Conservation (phyloP, 2,329 filamentous ascomycete genomes). For the Alternaria novae-zelandiae region DNA sequence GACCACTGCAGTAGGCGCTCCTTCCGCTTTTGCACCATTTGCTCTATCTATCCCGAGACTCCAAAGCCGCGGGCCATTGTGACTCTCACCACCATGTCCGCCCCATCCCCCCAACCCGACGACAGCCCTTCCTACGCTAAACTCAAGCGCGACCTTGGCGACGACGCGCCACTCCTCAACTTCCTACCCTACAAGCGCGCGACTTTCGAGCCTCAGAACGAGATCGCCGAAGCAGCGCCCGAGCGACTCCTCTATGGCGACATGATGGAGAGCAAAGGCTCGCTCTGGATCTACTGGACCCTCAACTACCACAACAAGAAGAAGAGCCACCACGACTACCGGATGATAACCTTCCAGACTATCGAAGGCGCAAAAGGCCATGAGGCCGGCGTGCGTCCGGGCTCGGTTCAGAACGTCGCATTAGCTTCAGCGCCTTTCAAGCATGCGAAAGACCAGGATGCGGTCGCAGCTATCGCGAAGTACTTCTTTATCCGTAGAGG, state of each 20-base stretch:
- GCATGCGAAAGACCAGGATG: neutral
- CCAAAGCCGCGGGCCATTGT: too few relatives aligned
- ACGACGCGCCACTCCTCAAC: neutral
- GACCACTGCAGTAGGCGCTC: too few relatives aligned
- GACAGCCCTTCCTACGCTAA: neutral
- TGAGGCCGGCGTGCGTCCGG: neutral
- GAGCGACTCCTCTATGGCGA: constrained; percentile 5
- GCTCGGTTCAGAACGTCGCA: neutral
- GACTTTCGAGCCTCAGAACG: neutral
- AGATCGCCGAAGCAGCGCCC: neutral
- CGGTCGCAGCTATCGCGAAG: constrained; percentile 1
- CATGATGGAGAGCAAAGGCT: constrained; percentile 4
- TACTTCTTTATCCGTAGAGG: constrained; percentile 3
- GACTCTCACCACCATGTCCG: neutral
- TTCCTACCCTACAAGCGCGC: neutral
- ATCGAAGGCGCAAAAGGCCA: neutral
- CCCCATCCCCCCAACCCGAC: neutral
- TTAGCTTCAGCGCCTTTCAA: neutral
- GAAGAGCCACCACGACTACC: neutral
- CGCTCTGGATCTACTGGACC: constrained; percentile 7
- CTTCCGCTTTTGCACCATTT: too few relatives aligned
- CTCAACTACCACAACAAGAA: neutral
- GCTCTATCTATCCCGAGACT: too few relatives aligned
- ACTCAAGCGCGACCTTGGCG: neutral
- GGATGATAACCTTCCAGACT: neutral